Evolutionary conservation across 2,329 filamentous ascomycete genomes (phyloP).

Genomic region (Neophaeococcomyces aloes): DNA sequence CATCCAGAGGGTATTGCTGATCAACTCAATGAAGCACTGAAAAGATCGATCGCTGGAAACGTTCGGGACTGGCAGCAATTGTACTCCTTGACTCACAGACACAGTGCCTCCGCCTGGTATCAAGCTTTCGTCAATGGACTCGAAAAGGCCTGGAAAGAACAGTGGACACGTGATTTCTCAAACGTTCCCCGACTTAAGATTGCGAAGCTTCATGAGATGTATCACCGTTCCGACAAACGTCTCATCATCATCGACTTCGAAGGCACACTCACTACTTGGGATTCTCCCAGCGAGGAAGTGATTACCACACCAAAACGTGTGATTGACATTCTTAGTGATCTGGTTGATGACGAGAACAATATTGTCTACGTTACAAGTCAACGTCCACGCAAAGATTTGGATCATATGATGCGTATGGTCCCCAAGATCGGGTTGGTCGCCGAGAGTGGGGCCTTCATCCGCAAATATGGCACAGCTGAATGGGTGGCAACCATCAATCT

Average conservation of each 20-base stretch:
- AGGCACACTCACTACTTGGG: conserved; percentile 80
- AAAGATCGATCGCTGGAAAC: conserved; percentile 69
- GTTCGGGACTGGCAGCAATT: conserved; percentile 62
- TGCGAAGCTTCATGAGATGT: conserved; percentile 52
- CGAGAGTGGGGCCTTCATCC: conserved; percentile 87
- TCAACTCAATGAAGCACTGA: conserved; percentile 70
- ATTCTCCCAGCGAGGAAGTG: conserved; percentile 72
- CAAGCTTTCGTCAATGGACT: conserved; percentile 62
- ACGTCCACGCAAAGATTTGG: conserved; percentile 75
- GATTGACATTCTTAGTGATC: conserved; percentile 68
- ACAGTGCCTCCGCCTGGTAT: conserved; percentile 81
- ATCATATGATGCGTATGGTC: conserved; percentile 72
- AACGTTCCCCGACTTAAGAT: conserved; percentile 77
- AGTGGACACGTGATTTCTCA: conserved; percentile 72
- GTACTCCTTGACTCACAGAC: conserved; percentile 61
- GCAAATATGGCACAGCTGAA: conserved; percentile 50
- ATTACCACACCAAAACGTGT: conserved; percentile 78
- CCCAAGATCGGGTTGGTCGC: conserved; percentile 69
- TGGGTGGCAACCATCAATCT: conserved; percentile 74
- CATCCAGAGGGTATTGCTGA: conserved; percentile 81
- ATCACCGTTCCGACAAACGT: conserved; percentile 55
- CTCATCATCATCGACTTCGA: conserved; percentile 91
- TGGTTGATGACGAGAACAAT: conserved; percentile 70
- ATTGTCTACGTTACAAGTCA: conserved; percentile 91
- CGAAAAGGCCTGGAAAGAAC: conserved; percentile 67